Base-by-base conservation (phyloP, 208 protist genomes). In the Acanthamoeba lenticulata region DNA sequence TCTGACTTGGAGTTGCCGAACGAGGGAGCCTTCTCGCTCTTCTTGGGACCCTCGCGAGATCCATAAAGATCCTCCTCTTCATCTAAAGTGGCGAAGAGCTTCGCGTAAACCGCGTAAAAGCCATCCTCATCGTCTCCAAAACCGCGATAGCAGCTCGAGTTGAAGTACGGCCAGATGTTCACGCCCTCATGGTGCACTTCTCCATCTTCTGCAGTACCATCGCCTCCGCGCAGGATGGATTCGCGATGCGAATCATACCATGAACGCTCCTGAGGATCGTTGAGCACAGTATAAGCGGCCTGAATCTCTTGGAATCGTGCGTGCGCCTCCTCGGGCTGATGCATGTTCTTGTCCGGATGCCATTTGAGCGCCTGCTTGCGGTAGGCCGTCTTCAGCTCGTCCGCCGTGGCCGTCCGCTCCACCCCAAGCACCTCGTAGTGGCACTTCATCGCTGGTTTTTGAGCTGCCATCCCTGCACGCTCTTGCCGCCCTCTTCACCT, bases 381-480 rank as follows among this genome's bases (percentile, higher is more conserved):
- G 77, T 97, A 98, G 0, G 96, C 96, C 62, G 98, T 97, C 62
- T 98, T 98, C 45, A 98, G 96, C 44, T 98, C 95, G 11, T 89
- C 65, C 13, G 96, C 95, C 1, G 27, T 89, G 9, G 97, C 95
- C 15, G 95, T 85, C 62, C 96, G 94, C 9, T 90, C 40, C 7
- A 97, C 95, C 36, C 90, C 96, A 0, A 97, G 44, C 34, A 97
- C 96, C 79, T 97, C 97, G 86, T 97, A 97, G 67, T 97, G 97
- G 65, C 91, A 90, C 67, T 52, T 60, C 83, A 90, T 90, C 36
- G 45, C 40, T 19, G n/a, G n/a, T n/a, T 19, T 11, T 9, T 32
- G 83, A 17, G 52, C 83, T 24, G 52, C 67, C 67, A 77, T 77
- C 67, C 5, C 38, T 77, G n/a, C 13, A 7, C 62, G 2, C 62